These are phyloP conservation scores for Exophiala dermatitidis DNA, from an alignment of 2,329 filamentous ascomycete species.

Conservation along the genomic window DNA sequence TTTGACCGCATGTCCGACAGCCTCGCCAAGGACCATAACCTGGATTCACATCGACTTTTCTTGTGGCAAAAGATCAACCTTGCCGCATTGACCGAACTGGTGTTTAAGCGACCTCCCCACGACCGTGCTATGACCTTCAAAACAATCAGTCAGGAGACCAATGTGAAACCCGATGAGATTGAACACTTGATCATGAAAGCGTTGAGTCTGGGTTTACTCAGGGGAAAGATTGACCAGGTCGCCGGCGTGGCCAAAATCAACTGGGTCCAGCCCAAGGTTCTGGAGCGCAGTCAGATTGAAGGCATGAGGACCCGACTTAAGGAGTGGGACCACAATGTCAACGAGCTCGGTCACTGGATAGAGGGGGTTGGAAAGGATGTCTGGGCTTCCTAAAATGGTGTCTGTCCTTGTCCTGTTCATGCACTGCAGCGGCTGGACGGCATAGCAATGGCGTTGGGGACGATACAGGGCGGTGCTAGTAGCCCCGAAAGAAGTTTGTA, in stretches of 20 bases:
- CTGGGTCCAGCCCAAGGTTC: constrained; percentile 97
- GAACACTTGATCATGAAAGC: constrained; percentile 99
- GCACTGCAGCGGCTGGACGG: not conserved
- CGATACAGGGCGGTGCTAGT: not conserved
- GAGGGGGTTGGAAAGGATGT: constrained; percentile 90
- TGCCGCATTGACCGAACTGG: constrained; percentile 88
- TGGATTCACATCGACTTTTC: constrained; percentile 72
- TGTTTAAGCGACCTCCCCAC: constrained; percentile 92
- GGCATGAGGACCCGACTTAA: constrained; percentile 80
- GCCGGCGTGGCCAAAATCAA: constrained; percentile 89
- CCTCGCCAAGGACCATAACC: constrained; percentile 69
- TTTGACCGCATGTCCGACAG: constrained; percentile 78
- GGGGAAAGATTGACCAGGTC: constrained; percentile 93
- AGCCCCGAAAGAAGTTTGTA: not conserved
- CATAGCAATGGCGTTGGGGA: constrained; percentile 24
- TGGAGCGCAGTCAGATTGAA: constrained; percentile 91
- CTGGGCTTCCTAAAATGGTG: constrained; percentile 87
- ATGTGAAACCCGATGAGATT: constrained; percentile 83
- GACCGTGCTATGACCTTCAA: constrained; percentile 89
- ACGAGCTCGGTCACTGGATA: constrained; percentile 94
- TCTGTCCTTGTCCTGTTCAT: constrained; percentile 69
- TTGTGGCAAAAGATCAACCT: constrained; percentile 97
- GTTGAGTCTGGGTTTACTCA: constrained; percentile 80
- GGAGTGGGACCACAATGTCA: constrained; percentile 95
- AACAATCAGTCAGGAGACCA: constrained; percentile 84